Evolutionary conservation across 805 yeast genomes (phyloP), one percentile per base, ranked within the genome.

Genomic region (Ogataea ramenticola): DNA sequence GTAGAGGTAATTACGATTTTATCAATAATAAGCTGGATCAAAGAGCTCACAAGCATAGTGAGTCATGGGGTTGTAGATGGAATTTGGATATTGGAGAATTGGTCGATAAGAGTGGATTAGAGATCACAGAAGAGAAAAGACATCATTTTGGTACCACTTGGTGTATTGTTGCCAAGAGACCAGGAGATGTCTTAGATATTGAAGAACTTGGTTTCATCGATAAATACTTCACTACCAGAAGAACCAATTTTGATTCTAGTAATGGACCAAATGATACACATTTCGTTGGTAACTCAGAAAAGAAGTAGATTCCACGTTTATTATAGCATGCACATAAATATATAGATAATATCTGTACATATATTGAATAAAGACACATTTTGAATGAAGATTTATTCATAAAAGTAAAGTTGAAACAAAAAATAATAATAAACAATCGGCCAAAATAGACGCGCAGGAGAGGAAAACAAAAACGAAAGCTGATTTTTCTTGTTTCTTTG

Each of bases 21-120:
- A 75, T 93, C 51, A 93, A 93, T 64, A 74, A 78, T 26, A 79
- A 84, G 44, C 69, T 93, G 61, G 97, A 93, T 61, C 77, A 78
- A 47, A 72, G 93, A 49, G 90, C 96, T 3, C 89, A 79, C 48
- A 77, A 79, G 52, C 82, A 96, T 64, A 77, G 90, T 66, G 77
- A 83, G 46, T 79, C 82, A 3, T 93, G 98, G 97, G 99, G 96
- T 1, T 93, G 99, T 64, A 72, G 98, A 57, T 93, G 98, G 97
- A 93, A 93, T 59, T 68, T 93, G 49, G 98, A 93, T 58, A 86
- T 93, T 51, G 95, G 90, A 21, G 95, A 84, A 53, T 71, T 93
- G 35, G 73, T 93, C 24, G 90, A 85, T 58, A 80, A 79, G 46
- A 81, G 95, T 7, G 96, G 95, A 0, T 69, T 93, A 44, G 90